phyloP scores from a whole-genome alignment of 371 early-diverging fungal species.

The Batrachochytrium dendrobatidis region DNA sequence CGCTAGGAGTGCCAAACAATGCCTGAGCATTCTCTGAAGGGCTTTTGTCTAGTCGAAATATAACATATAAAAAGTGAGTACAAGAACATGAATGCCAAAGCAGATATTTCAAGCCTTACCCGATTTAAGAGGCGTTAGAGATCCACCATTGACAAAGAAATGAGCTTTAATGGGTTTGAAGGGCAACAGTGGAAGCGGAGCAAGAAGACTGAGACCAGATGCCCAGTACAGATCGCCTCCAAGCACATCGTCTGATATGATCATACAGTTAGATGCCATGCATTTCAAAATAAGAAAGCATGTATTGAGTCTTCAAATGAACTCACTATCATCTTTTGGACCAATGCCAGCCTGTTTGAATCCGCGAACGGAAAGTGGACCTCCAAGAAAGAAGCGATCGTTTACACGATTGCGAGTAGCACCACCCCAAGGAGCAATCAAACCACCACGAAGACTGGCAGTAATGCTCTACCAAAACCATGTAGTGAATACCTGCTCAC shows the following conservation, averaged over 20 bases:
- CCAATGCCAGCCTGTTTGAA: conserved; percentile 83
- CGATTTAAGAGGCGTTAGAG: conserved; percentile 49
- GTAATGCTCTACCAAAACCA: conserved; percentile 29
- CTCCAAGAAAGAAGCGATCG: conserved; percentile 85
- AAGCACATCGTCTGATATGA: conserved; percentile 61
- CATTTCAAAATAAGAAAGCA: not conserved
- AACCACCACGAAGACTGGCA: conserved; percentile 60
- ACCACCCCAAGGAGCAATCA: conserved; percentile 50
- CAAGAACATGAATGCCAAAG: not conserved
- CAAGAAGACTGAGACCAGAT: conserved; percentile 67
- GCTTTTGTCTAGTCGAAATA: conserved; percentile 3
- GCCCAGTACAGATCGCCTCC: conserved; percentile 83
- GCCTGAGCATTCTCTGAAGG: conserved; percentile 25
- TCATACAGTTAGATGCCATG: not conserved
- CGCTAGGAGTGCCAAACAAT: conserved; percentile 5
- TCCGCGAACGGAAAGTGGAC: conserved; percentile 78
- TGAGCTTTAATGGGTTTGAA: conserved; percentile 67
- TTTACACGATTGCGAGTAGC: conserved; percentile 27
- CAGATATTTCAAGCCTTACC: conserved; percentile 19
- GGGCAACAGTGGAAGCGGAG: conserved; percentile 67
- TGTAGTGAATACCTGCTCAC: not conserved
- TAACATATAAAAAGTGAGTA: not conserved
- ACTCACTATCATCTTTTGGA: conserved; percentile 66
- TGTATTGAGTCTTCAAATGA: not conserved
- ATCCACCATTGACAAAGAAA: conserved; percentile 81